A percentile compares a stretch with the other conserved stretches of the same genome.
Conservation (phyloP, 495 filamentous ascomycete species). For the Lepidopterella palustris region DNA sequence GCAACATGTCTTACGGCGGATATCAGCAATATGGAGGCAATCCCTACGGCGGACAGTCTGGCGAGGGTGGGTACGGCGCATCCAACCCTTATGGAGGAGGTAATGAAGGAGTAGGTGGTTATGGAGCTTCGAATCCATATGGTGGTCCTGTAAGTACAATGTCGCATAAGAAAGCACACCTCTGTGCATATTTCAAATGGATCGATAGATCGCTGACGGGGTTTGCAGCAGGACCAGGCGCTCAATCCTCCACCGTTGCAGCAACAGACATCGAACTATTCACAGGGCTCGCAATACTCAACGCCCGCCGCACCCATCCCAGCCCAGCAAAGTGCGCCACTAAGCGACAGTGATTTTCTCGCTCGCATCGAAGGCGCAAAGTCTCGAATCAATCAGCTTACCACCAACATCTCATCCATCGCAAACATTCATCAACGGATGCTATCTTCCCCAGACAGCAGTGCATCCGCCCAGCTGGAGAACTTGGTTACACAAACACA, state of each 20-base stretch:
- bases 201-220: constrained; percentile 2
- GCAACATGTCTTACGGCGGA: constrained; percentile 25
- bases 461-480: constrained; percentile 48
- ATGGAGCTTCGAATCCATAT: constrained; percentile 9
- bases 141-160: constrained; percentile 14
- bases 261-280: constrained; percentile 32
- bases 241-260: constrained; percentile 27
- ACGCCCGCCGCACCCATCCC: constrained; percentile 12
- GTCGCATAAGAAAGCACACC: constrained; percentile 9
- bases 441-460: constrained; percentile 47
- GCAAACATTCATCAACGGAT: constrained; percentile 55
- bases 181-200: constrained; percentile 2
- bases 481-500: constrained; percentile 57
- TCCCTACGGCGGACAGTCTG: constrained; percentile 40
- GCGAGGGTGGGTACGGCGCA: constrained; percentile 45
- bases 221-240: constrained; percentile 27
- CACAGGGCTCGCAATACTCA: constrained; percentile 32
- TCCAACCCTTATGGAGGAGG: constrained; percentile 33
- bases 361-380: constrained; percentile 51
- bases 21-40: constrained; percentile 40
- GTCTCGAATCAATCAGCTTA: constrained; percentile 51
- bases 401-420: constrained; percentile 49
- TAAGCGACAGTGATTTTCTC: constrained; percentile 51
- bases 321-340: constrained; percentile 11
- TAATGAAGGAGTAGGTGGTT: not conserved